Conservation (phyloP, 345 rosid genomes). For the Pugionium dolabratum region DNA sequence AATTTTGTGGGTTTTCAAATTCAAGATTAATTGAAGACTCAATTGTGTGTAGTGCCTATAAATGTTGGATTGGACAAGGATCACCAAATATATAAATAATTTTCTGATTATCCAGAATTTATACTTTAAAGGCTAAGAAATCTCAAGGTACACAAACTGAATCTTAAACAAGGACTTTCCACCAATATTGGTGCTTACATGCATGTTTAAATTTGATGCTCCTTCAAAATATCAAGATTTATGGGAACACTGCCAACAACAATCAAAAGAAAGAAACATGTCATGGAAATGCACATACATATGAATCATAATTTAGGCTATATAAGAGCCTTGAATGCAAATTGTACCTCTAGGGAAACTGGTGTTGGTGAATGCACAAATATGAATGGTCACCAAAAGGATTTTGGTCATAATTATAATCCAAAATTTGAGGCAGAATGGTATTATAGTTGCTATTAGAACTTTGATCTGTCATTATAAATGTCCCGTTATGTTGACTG, state of each 20-base stretch:
- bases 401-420: constrained; percentile 41
- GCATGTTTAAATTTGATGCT: constrained; percentile 1
- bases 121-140: no score
- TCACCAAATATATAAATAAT: no score
- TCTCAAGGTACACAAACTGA: no score
- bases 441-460: constrained; percentile 38
- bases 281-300: constrained; percentile 15
- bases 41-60: no score
- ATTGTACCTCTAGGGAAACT: constrained; percentile 47
- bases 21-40: no score
- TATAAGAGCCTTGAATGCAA: constrained; percentile 10
- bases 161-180: no score
- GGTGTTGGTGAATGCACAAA: constrained; percentile 42
- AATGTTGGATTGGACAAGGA: no score
- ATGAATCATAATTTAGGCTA: neutral
- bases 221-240: constrained; percentile 22
- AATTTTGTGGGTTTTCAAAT: no score
- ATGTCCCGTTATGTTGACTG: constrained; percentile 38
- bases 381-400: constrained; percentile 45
- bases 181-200: constrained; percentile 24
- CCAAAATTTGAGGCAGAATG: constrained; percentile 53
- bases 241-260: constrained; percentile 49
- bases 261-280: constrained; percentile 20
- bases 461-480: constrained; percentile 40
- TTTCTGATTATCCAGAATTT: no score